Percentiles rank a stretch among this genome's conserved stretches.
Conservation (phyloP, 1,284 basidiomycete species). For the Mycena sp. region DNA sequence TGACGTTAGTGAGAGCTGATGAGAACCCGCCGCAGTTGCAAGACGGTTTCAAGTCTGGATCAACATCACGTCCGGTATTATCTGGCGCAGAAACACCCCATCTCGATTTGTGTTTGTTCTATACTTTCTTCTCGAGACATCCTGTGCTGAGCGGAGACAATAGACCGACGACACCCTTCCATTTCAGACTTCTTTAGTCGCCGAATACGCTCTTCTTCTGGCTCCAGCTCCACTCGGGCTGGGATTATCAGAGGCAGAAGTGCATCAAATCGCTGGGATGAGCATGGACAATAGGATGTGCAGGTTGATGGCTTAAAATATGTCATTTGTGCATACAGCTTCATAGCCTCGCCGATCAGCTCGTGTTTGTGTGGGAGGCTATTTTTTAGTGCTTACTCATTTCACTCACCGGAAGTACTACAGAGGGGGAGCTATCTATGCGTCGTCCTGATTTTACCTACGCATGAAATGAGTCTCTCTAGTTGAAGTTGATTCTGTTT, state of each 20-base stretch:
- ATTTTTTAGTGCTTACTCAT: no score
- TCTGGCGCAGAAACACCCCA: constrained; percentile 70
- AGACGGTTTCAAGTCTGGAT: constrained; percentile 72
- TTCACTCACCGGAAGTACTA: no score
- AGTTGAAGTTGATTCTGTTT: not conserved
- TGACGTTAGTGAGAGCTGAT: not conserved
- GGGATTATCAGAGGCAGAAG: constrained; percentile 69
- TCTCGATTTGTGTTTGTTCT: constrained; percentile 78
- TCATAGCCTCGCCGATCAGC: constrained; percentile 9
- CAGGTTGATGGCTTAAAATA: constrained; percentile 6
- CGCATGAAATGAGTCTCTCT: no score
- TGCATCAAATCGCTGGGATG: constrained; percentile 68
- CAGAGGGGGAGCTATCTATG: no score
- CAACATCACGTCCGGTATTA: constrained; percentile 80
- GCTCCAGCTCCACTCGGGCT: constrained; percentile 79
- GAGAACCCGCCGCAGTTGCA: constrained; percentile 58
- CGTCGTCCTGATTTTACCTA: no score
- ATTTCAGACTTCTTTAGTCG: constrained; percentile 77
- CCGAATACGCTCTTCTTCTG: constrained; percentile 82
- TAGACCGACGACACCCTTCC: constrained; percentile 83
- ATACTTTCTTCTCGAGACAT: not conserved
- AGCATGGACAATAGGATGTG: constrained; percentile 53
- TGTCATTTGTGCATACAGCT: not conserved
- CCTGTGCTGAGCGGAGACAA: constrained; percentile 9
- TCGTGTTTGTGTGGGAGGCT: not conserved